These are phyloP conservation scores for Triticum turgidum DNA, from an alignment of 176 grass and related monocot genomes.

Conservation along the genomic window DNA sequence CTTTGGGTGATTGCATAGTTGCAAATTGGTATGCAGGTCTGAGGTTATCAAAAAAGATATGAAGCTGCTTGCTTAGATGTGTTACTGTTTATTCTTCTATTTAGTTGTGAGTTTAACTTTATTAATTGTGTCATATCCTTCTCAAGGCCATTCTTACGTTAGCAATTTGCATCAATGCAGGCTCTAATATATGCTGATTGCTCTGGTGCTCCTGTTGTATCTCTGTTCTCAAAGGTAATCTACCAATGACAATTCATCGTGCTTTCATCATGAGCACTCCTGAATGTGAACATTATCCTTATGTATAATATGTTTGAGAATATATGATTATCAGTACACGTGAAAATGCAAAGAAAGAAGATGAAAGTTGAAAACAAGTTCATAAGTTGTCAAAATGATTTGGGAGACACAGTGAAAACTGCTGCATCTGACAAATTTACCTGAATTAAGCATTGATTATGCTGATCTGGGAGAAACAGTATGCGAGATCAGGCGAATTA, in stretches of 20 bases:
- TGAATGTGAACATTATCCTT: not conserved
- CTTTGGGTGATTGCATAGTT: not conserved
- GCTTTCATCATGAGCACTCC: not conserved
- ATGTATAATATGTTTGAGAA: conserved; percentile 5
- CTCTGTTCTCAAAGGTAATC: conserved; percentile 71
- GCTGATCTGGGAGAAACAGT: not conserved
- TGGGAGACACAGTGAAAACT: not conserved
- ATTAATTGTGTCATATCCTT: conserved; percentile 16
- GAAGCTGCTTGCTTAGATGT: not conserved
- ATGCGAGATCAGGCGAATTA: not conserved
- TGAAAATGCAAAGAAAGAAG: not conserved
- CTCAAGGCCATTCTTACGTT: not conserved
- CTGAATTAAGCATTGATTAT: not conserved
- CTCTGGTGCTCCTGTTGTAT: conserved; percentile 49
- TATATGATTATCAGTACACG: not conserved
- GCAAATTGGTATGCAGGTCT: not conserved
- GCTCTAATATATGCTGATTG: conserved; percentile 71
- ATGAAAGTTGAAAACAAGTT: conserved; percentile 13
- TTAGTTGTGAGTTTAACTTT: not conserved
- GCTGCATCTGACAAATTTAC: not conserved
- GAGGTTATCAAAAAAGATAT: not conserved
- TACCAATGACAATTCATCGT: conserved; percentile 1
- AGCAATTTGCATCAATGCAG: conserved; percentile 52
- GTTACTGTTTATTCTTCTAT: not conserved
- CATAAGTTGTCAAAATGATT: not conserved